These are phyloP conservation scores for Selaginella moellendorffii DNA, from an alignment of 75 land plant genomes.

Conservation along the genomic window DNA sequence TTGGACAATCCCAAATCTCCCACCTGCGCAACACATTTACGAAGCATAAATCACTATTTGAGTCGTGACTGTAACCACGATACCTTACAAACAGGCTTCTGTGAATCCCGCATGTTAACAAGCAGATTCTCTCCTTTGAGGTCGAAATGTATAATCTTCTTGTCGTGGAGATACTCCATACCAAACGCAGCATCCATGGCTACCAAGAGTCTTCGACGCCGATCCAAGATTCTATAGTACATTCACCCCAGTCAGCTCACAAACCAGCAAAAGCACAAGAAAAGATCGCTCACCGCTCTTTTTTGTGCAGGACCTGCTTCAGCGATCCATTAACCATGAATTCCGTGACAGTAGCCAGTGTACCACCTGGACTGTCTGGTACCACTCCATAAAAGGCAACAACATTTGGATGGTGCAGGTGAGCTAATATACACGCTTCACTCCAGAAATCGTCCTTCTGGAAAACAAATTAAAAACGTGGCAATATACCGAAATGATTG, in stretches of 20 bases:
- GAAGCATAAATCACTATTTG: neutral
- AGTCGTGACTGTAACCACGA: neutral
- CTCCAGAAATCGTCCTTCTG: constrained; percentile 26
- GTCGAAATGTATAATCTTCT: constrained; percentile 40
- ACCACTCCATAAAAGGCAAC: constrained; percentile 41
- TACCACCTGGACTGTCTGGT: constrained; percentile 32
- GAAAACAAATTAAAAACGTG: constrained; percentile 1
- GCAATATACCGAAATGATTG: neutral
- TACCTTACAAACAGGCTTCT: constrained; percentile 37
- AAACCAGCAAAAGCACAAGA: neutral
- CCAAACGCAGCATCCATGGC: constrained; percentile 46
- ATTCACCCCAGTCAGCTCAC: neutral
- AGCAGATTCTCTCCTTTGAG: constrained; percentile 36
- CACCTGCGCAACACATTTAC: constrained; percentile 10
- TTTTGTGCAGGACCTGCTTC: constrained; percentile 27
- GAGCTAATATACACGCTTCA: constrained; percentile 25
- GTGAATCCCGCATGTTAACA: constrained; percentile 32
- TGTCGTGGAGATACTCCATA: constrained; percentile 39
- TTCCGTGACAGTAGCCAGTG: constrained; percentile 36
- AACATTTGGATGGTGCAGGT: constrained; percentile 38
- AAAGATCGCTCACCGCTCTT: constrained; percentile 22
- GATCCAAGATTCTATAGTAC: constrained; percentile 24
- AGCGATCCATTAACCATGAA: constrained; percentile 44
- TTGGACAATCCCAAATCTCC: constrained; percentile 20
- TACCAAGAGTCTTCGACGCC: constrained; percentile 25